Base-by-base conservation (phyloP, 2,329 filamentous ascomycete genomes). In the Boeremia lycopersici region DNA sequence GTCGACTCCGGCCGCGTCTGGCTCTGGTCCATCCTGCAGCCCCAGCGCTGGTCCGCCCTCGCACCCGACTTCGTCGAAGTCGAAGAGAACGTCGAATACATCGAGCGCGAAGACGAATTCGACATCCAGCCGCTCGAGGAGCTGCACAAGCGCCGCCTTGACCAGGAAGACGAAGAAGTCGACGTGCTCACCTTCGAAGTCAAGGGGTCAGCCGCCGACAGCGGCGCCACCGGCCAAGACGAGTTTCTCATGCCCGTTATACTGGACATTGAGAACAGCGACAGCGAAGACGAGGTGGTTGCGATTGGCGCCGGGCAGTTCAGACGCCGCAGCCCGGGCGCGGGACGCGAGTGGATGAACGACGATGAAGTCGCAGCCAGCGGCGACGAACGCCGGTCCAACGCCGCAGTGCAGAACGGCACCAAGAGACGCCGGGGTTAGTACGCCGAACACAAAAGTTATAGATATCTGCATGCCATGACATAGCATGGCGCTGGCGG, bases 51-150 rank as follows among this genome's bases (percentile, higher is more conserved):
- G 96, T 97, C 93, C 13, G 93, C 95, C 1, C 83, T 99, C 28
- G 96, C 96, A 6, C 95, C 95, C 0, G 96, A 99, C 76, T 99
- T 99, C 75, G 90, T 88, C 35, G 95, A 99, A 75, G 92, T 99
- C 12, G 95, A 99, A 76, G 95, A 99, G 76, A 99, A 99, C 65
- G 92, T 96, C 19, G 91, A 98, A 73, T 99, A 99, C 72, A 86
- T 96, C 36, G 95, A 99, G 75, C 85, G 86, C 51, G 95, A 99
- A 76, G 95, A 99, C 72, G 95, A 99, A 72, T 99, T 99, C 67
- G 96, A 99, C 74, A 96, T 98, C 52, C 95, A 98, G 71, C 92
- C 92, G 0, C 89, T 93, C 53, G 93, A 97, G 71, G 93, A 98
- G 74, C 88, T 98, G 51, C 91, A 96, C 71, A 93, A 96, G 74